Conservation (phyloP, 352 stramenopile genomes). For the Aphanomyces invadans region DNA sequence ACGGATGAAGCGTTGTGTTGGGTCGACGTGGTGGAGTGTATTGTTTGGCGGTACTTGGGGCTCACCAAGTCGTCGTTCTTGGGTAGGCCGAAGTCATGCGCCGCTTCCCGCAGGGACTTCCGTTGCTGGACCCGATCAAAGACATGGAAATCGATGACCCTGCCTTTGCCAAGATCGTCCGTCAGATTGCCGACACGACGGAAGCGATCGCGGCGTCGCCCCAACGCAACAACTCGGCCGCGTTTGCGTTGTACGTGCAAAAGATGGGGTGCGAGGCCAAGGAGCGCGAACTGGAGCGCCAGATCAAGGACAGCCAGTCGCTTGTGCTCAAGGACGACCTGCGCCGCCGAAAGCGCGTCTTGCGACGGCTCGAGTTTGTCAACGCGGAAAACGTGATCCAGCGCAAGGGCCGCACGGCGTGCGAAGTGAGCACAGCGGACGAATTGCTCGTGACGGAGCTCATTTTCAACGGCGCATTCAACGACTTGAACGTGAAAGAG, state of each 20-base stretch:
- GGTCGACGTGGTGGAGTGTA: too few species aligned
- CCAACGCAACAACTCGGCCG: constrained; percentile 51
- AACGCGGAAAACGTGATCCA: constrained; percentile 95
- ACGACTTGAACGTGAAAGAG: constrained; percentile 95
- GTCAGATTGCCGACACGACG: constrained; percentile 67
- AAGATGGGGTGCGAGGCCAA: constrained; percentile 90
- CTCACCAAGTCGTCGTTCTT: too few species aligned
- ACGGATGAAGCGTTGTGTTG: too few species aligned
- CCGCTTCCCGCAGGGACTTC: constrained; percentile 74
- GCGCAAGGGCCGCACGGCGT: constrained; percentile 97
- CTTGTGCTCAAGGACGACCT: constrained; percentile 95
- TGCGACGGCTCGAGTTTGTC: constrained; percentile 95
- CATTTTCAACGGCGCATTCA: constrained; percentile 98
- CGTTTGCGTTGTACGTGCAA: constrained; percentile 84
- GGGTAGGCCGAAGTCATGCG: constrained; percentile 58
- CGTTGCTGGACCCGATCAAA: constrained; percentile 89
- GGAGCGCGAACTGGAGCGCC: constrained; percentile 87
- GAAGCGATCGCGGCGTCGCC: constrained; percentile 52
- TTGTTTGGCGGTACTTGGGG: background rate
- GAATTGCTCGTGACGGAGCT: constrained; percentile 98
- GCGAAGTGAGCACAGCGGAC: constrained; percentile 97
- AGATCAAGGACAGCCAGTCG: constrained; percentile 92
- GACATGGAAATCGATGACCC: constrained; percentile 92
- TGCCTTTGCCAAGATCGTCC: constrained; percentile 85
- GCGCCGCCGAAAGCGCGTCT: constrained; percentile 92